Percentiles rank a stretch among this genome's conserved stretches.
Conservation (phyloP, 2,329 filamentous ascomycete species). For the Tolypocladium album region DNA sequence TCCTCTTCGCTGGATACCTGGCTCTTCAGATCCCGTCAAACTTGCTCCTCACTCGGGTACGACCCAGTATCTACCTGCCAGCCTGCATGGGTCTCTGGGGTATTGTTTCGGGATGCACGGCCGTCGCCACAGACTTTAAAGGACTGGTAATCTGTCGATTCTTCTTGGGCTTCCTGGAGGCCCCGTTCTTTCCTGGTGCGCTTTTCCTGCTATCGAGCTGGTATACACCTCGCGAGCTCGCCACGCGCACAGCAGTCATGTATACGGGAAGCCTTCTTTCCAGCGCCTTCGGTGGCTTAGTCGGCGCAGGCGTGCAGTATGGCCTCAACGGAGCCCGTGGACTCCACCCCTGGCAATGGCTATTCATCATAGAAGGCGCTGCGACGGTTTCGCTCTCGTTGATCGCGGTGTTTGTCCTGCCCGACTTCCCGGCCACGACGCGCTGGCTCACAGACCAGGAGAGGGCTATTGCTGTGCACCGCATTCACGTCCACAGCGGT, state of each 20-base stretch:
- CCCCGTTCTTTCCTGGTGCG: slow-evolving; percentile 24
- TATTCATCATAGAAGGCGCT: slow-evolving; percentile 20
- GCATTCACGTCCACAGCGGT: slow-evolving; percentile 3
- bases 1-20: slow-evolving; percentile 25
- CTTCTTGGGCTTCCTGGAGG: slow-evolving; percentile 27
- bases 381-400: slow-evolving; percentile 16
- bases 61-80: slow-evolving; percentile 32
- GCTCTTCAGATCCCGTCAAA: slow-evolving; percentile 24
- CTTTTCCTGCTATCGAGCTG: slow-evolving; percentile 37
- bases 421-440: slow-evolving; percentile 28
- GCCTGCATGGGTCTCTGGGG: slow-evolving; percentile 26
- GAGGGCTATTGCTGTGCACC: slow-evolving; percentile 4
- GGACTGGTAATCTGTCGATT: slow-evolving; percentile 31
- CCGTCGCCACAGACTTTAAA: slow-evolving; percentile 27
- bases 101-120: slow-evolving; percentile 28
- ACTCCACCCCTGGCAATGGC: slow-evolving; percentile 20
- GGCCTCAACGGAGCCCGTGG: slow-evolving; percentile 15
- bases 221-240: slow-evolving; percentile 40
- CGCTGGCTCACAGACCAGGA: slow-evolving; percentile 19
- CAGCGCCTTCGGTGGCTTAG: slow-evolving; percentile 29
- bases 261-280: slow-evolving; percentile 29
- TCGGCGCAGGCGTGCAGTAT: slow-evolving; percentile 29
- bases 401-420: slow-evolving; percentile 10
- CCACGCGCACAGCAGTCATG: slow-evolving; percentile 30
- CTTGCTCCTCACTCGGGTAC: slow-evolving; percentile 26